Evolutionary conservation across 2,329 filamentous ascomycete genomes (phyloP), one percentile per base, ranked within the genome.

Genomic region (Microdochium nivale): DNA sequence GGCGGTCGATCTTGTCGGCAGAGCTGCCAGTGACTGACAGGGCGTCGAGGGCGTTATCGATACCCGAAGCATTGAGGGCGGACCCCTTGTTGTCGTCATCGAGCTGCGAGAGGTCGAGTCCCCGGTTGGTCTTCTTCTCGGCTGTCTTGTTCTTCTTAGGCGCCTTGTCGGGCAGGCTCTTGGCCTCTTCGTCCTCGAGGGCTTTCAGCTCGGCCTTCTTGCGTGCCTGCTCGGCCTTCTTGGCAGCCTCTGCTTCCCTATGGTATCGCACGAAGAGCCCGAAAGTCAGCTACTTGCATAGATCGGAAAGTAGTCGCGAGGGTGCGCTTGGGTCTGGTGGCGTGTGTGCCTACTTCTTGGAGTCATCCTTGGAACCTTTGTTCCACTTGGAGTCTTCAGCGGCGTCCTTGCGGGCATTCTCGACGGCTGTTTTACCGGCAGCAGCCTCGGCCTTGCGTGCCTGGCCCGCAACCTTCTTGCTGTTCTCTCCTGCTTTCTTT

Each of bases 181-280:
- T 85, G 65, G 96, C 92, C 70, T 99, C 94, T 65, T 88, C 90
- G 52, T 83, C 85, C 35, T 90, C 72, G 24, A 91, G 74, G 11
- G 91, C 89, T 1, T 95, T 91, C 49, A 87, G 87, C 67, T 97
- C 94, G 49, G 91, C 92, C 72, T 96, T 97, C 72, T 96, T 95
- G 52, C 86, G 83, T 2, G 87, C 88, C 52, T 78, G 80, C 65
- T 95, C 89, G 52, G 86, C 87, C 60, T 87, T 90, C 71, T 92
- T 95, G 49, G 84, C 84, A 49, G 87, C 88, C 51, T 91, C 90
- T 33, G 87, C 86, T 60, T 95, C 90, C 66, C 91, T 96, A 60
- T 48, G 27, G 9, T 27, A 30, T 16, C 35, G 53, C 7, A 44
- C 3, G 13, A 44, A 44, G 13, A 19, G 23, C 21, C 8, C 3